Percentiles rank a stretch among this genome's conserved stretches.
Conservation (phyloP, 108 stramenopile species). For the Asterionellopsis glacialis region DNA sequence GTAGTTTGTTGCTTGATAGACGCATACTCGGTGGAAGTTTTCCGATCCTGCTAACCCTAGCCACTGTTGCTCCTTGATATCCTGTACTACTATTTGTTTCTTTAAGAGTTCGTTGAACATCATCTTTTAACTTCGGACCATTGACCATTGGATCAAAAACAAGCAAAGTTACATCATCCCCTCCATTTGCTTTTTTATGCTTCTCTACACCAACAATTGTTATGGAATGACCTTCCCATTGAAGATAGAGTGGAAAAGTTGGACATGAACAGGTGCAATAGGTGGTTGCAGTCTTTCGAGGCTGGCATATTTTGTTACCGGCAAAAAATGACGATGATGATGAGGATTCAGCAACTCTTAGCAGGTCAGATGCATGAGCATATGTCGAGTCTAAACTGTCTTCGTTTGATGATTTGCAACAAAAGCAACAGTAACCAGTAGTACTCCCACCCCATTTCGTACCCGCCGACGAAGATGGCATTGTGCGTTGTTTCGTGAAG, state of each 20-base stretch:
- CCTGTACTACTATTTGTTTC: constrained; percentile 5
- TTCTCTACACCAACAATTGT: constrained; percentile 60
- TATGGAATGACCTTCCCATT: constrained; percentile 87
- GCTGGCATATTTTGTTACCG: too few species aligned
- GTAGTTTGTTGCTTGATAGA: constrained; percentile 18
- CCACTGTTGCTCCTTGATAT: background rate
- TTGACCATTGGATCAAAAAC: constrained; percentile 60
- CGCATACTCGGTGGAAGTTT: constrained; percentile 9
- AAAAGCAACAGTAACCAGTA: too few species aligned
- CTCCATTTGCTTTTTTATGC: background rate
- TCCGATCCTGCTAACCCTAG: constrained; percentile 3
- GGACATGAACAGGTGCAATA: constrained; percentile 6
- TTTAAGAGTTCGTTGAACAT: constrained; percentile 1
- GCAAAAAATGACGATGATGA: too few species aligned
- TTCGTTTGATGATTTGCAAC: background rate
- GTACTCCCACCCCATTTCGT: too few species aligned
- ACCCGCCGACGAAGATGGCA: background rate
- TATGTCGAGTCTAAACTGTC: background rate
- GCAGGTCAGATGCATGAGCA: background rate
- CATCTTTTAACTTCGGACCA: constrained; percentile 4
- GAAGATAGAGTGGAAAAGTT: constrained; percentile 62
- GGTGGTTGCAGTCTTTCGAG: background rate
- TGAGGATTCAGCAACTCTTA: background rate
- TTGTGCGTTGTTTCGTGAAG: constrained; percentile 26
- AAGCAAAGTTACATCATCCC: constrained; percentile 27